Percentiles rank a stretch among this genome's conserved stretches.
Conservation (phyloP, 768 basidiomycete species). For the Mycena olivaceomarginata region DNA sequence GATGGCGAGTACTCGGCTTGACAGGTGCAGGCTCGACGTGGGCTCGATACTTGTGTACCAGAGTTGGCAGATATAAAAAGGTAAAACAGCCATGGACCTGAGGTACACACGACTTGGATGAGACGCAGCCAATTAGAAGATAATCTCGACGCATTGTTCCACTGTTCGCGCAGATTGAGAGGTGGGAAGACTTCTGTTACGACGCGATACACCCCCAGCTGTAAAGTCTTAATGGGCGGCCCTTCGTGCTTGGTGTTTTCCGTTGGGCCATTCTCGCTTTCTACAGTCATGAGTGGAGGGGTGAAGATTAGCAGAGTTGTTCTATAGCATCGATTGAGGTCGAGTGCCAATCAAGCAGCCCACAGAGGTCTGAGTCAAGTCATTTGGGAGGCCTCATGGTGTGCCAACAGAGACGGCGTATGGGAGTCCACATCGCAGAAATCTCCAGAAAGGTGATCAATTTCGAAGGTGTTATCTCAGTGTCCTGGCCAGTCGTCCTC, state of each 20-base stretch:
- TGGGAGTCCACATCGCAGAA: no score
- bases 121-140: constrained; percentile 32
- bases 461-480: no score
- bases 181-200: constrained; percentile 29
- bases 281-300: constrained; percentile 21
- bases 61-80: constrained; percentile 15
- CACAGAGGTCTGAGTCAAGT: background rate
- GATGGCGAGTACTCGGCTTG: constrained; percentile 26
- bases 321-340: constrained; percentile 7
- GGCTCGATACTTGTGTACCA: constrained; percentile 24
- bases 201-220: constrained; percentile 39
- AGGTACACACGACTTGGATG: constrained; percentile 18
- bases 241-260: constrained; percentile 10
- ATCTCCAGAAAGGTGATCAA: no score
- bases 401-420: no score
- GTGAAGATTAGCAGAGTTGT: background rate
- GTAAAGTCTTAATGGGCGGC: constrained; percentile 21
- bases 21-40: constrained; percentile 31
- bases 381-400: no score
- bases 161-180: constrained; percentile 25
- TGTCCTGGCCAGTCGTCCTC: no score
- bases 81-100: constrained; percentile 25
- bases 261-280: constrained; percentile 8
- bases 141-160: constrained; percentile 26
- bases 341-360: background rate